These are phyloP conservation scores for Morella rubra DNA, from an alignment of 306 rosid genomes.

Conservation along the genomic window DNA sequence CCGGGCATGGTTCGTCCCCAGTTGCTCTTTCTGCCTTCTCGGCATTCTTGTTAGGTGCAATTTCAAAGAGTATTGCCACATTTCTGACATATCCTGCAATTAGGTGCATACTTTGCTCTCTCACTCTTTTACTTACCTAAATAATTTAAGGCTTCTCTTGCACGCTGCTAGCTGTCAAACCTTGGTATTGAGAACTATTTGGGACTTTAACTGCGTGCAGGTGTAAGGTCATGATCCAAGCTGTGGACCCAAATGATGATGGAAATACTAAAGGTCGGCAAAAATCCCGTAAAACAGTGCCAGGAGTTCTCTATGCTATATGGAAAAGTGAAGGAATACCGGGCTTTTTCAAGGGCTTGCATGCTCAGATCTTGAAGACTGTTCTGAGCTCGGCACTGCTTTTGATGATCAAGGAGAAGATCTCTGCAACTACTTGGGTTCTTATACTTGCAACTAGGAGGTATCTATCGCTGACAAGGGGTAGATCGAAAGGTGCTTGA, in stretches of 20 bases:
- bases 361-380: constrained; percentile 95
- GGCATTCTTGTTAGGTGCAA: constrained; percentile 82
- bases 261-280: constrained; percentile 30
- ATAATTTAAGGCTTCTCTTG: neutral
- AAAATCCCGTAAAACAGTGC: constrained; percentile 55
- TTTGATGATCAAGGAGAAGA: constrained; percentile 98
- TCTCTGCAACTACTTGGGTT: constrained; percentile 84
- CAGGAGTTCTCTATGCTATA: constrained; percentile 55
- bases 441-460: constrained; percentile 76
- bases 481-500: constrained; percentile 45
- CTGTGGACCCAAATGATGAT: constrained; percentile 61
- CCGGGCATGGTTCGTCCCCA: constrained; percentile 51
- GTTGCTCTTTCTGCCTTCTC: constrained; percentile 78
- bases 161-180: neutral
- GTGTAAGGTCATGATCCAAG: constrained; percentile 99
- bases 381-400: constrained; percentile 94
- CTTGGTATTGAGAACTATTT: constrained; percentile 22
- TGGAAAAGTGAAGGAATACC: constrained; percentile 82
- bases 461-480: constrained; percentile 58
- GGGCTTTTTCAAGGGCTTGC: constrained; percentile 91
- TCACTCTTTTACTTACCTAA: constrained; percentile 16
- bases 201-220: constrained; percentile 38
- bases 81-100: constrained; percentile 91
- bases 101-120: constrained; percentile 54
- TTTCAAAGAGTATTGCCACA: constrained; percentile 87